Conservation (phyloP, 345 rosid species). For the Citrus unshiu region DNA sequence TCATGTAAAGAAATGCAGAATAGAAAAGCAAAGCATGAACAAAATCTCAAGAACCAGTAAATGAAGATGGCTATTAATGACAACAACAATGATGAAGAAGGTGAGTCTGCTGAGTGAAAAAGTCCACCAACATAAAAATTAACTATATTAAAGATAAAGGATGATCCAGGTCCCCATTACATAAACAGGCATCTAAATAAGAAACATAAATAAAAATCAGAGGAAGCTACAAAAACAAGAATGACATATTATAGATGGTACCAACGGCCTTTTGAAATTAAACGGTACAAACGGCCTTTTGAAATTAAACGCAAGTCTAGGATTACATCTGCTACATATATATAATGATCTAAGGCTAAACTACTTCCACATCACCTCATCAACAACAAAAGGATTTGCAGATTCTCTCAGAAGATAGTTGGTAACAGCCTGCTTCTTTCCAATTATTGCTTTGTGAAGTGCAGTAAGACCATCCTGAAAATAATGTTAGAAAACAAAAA, state of each 20-base stretch:
- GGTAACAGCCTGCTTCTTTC: conserved; percentile 80
- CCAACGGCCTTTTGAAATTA: background rate
- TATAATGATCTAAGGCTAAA: background rate
- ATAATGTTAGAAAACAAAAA: conserved; percentile 10
- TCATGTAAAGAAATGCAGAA: background rate
- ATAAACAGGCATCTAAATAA: background rate
- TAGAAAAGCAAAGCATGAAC: background rate
- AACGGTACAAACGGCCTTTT: background rate
- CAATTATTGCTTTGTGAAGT: conserved; percentile 74
- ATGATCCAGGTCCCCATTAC: background rate
- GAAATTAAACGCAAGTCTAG: background rate
- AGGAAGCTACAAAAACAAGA: background rate
- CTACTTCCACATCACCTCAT: conserved; percentile 45
- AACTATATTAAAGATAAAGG: background rate
- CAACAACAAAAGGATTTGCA: conserved; percentile 75
- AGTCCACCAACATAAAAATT: background rate
- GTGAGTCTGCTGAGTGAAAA: background rate
- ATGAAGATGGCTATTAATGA: background rate
- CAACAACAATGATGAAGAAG: background rate
- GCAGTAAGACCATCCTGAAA: conserved; percentile 81
- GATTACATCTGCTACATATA: background rate
- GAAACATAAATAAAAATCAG: background rate
- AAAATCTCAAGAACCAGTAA: background rate
- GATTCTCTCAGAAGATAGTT: conserved; percentile 90
- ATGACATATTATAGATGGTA: background rate